Base-by-base conservation (phyloP, 2,329 filamentous ascomycete species). In the Leptodontidium sp. region DNA sequence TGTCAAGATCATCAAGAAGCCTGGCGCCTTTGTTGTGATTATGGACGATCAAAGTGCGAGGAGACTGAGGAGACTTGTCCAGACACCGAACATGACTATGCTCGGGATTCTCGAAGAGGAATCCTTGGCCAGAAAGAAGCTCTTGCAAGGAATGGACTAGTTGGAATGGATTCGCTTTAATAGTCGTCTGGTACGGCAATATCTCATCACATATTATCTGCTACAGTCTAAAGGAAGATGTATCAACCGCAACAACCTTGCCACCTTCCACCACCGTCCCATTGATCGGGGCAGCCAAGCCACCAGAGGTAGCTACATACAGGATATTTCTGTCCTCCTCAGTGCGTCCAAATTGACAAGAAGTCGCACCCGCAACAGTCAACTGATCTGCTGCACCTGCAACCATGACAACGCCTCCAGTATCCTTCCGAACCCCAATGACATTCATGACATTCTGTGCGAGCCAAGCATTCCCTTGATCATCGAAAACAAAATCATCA, bases 281-380 rank as follows among this genome's bases (percentile, higher is more conserved):
- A 52, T 71, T 68, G 24, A 73, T 59, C 29, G 73, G 72, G 49
- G 49, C 61, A 6, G 55, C 66, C 12, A 73, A 24, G 7, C 61
- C 69, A 43, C 73, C 72, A 57, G 49, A 66, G 5, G 73, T 75
- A 11, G 70, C 70, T 26, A 73, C 59, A 61, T 73, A 75, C 21
- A 75, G 57, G 29, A 72, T 45, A 65, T 73, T 12, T 26, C 66
- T 59, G 61, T 71, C 64, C 2, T 50, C 61, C n/a, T 57, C 26
- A 12, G 17, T 64, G 29, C 69, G 68, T 26, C 68, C 73, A 62
- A 75, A 75, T 35, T 67, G 58, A 50, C 70, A 71, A 1, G 70
- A 69, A 3, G 72, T 75, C 40, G 26, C 69, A n/a, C 72, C 72
- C 49, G 69, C 67, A 58, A 74, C 35, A 6, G 57, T 47, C 29